Percentiles rank a stretch among this genome's conserved stretches.
Evolutionary conservation across 768 basidiomycete genomes (phyloP).

Genomic region (Tylopilus intermedius): DNA sequence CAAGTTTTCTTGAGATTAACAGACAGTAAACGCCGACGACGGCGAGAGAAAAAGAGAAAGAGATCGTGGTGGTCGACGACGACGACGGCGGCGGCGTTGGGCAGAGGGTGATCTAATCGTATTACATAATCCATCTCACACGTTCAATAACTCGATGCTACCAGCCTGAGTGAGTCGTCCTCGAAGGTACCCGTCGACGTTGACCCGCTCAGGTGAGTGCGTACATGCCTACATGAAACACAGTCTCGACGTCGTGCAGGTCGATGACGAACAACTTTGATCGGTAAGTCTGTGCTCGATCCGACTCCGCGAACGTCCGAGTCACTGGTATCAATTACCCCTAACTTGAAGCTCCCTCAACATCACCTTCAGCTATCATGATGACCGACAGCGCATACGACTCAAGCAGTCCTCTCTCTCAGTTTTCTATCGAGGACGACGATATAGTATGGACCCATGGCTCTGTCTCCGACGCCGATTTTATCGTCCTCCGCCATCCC

Average conservation of each 20-base stretch:
- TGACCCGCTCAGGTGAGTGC: background rate
- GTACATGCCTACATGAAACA: background rate
- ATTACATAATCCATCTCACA: constrained; percentile 30
- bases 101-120: constrained; percentile 36
- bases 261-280: constrained; percentile 12
- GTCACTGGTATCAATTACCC: background rate
- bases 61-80: constrained; percentile 1
- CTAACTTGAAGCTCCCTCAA: background rate
- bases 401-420: constrained; percentile 7
- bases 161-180: no score
- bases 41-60: constrained; percentile 8
- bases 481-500: constrained; percentile 21
- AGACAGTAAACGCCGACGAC: constrained; percentile 8
- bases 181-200: no score
- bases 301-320: constrained; percentile 15
- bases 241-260: background rate
- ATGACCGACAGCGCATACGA: constrained; percentile 13
- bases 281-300: background rate
- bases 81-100: constrained; percentile 26
- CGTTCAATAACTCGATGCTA: background rate
- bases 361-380: background rate
- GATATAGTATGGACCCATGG: constrained; percentile 17
- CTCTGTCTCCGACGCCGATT: constrained; percentile 18
- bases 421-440: constrained; percentile 23
- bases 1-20: constrained; percentile 3